Percentiles rank a stretch among this genome's conserved stretches.
phyloP scores from a whole-genome alignment of 169 alveolate species.

The Cryptosporidium ryanae region DNA sequence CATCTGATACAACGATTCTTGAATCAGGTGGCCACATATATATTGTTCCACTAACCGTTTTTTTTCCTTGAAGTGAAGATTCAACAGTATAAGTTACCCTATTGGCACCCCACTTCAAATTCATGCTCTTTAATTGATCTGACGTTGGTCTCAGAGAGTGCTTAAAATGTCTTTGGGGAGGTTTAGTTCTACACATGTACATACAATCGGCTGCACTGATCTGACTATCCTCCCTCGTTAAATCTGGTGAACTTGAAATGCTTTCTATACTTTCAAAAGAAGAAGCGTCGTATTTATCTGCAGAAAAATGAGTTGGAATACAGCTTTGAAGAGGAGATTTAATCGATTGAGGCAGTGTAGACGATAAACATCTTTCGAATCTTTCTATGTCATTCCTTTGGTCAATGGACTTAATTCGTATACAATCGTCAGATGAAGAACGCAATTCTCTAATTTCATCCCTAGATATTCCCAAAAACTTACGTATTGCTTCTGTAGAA shows the following conservation, averaged over 20 bases:
- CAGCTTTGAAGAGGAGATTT: constrained; percentile 8
- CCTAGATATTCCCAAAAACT: constrained; percentile 76
- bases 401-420: neutral
- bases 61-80: constrained; percentile 90
- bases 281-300: constrained; percentile 51
- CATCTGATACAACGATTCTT: constrained; percentile 95
- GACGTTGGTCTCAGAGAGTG: constrained; percentile 91
- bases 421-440: constrained; percentile 36
- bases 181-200: constrained; percentile 20
- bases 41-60: constrained; percentile 90
- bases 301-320: constrained; percentile 15
- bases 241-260: constrained; percentile 23
- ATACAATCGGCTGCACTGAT: constrained; percentile 12
- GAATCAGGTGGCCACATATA: constrained; percentile 92
- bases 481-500: constrained; percentile 84
- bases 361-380: constrained; percentile 40
- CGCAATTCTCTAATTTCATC: constrained; percentile 6
- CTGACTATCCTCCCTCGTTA: constrained; percentile 8
- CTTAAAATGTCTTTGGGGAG: constrained; percentile 75
- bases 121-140: constrained; percentile 87
- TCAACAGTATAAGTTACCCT: constrained; percentile 88
- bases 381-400: neutral
- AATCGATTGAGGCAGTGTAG: constrained; percentile 28
- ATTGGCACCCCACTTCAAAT: constrained; percentile 90
- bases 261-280: constrained; percentile 53